Conservation (phyloP, 768 basidiomycete genomes). For the Austroboletus eburneus region DNA sequence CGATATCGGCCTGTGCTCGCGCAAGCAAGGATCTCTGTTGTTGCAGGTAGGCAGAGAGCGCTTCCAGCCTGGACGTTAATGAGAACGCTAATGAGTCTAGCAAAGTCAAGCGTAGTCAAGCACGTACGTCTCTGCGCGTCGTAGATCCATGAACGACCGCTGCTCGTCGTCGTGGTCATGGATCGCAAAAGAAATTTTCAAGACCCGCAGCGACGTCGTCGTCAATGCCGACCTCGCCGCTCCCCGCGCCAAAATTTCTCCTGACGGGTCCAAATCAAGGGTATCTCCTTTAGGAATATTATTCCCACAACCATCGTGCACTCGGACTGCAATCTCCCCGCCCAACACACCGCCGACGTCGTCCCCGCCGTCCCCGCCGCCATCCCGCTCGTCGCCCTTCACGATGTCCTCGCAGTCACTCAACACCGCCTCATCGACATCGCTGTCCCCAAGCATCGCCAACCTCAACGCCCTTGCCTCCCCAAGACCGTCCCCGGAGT, state of each 20-base stretch:
- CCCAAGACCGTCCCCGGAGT: conserved; percentile 21
- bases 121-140: conserved; percentile 35
- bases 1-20: conserved; percentile 61
- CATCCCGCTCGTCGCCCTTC: conserved; percentile 15
- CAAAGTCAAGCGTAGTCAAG: background rate
- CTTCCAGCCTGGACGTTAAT: conserved; percentile 36
- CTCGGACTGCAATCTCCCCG: conserved; percentile 16
- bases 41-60: conserved; percentile 63
- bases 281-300: conserved; percentile 13
- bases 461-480: conserved; percentile 30
- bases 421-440: conserved; percentile 32
- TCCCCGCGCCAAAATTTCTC: conserved; percentile 23
- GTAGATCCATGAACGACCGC: conserved; percentile 25
- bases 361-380: conserved; percentile 26
- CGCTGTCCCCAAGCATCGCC: conserved; percentile 31
- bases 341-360: conserved; percentile 21
- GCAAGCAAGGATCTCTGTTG: conserved; percentile 56
- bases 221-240: conserved; percentile 10
- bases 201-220: conserved; percentile 7
- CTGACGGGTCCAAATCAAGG: conserved; percentile 8
- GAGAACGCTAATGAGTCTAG: conserved; percentile 1
- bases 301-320: conserved; percentile 18
- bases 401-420: conserved; percentile 28
- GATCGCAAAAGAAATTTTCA: conserved; percentile 1
- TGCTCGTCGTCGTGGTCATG: conserved; percentile 32